phyloP scores from a whole-genome alignment of 2,329 filamentous ascomycete species.

The Apiospora sp. region DNA sequence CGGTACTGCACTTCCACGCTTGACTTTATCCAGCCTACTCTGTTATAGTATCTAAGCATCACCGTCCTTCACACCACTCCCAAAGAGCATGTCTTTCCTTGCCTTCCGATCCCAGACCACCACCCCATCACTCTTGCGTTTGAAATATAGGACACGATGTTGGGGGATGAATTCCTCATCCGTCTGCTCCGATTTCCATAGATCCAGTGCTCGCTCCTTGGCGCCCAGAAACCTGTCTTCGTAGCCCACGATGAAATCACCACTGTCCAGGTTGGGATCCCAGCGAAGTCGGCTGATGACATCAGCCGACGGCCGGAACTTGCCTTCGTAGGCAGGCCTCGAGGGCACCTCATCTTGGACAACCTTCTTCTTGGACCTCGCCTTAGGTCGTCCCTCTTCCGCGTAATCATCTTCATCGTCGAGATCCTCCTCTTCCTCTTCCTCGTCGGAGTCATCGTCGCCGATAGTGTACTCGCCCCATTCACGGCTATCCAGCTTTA shows the following conservation, averaged over 20 bases:
- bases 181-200: constrained; percentile 69
- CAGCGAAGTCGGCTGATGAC: constrained; percentile 67
- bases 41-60: not conserved
- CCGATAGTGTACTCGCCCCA: constrained; percentile 57
- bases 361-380: constrained; percentile 35
- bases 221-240: constrained; percentile 66
- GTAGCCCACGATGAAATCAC: constrained; percentile 66
- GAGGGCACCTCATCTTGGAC: constrained; percentile 20
- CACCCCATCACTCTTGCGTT: constrained; percentile 56
- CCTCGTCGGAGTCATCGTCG: constrained; percentile 45
- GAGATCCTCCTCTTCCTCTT: constrained; percentile 52
- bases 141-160: constrained; percentile 70
- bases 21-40: no score
- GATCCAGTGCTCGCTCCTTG: constrained; percentile 60
- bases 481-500: constrained; percentile 55
- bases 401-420: constrained; percentile 42
- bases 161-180: constrained; percentile 73
- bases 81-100: constrained; percentile 63
- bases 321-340: constrained; percentile 47
- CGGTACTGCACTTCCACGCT: no score
- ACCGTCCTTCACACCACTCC: constrained; percentile 52
- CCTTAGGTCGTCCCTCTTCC: constrained; percentile 20
- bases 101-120: constrained; percentile 65
- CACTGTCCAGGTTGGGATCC: constrained; percentile 61
- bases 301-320: constrained; percentile 64